Conservation (phyloP, 805 yeast species). For the Metschnikowia baotianmanensis region DNA sequence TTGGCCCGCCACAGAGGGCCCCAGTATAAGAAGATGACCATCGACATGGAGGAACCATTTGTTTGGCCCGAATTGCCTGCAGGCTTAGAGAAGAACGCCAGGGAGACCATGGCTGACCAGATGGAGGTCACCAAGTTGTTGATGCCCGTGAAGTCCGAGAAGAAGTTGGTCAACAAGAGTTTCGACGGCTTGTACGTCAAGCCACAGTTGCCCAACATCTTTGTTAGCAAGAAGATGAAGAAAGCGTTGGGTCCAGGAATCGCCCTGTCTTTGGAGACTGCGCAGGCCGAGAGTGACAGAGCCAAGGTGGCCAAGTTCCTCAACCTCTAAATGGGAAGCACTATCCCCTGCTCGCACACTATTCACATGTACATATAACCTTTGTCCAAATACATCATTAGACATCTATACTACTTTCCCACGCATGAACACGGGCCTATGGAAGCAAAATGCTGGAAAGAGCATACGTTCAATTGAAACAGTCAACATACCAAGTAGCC, state of each 20-base stretch:
- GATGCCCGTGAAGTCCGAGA: constrained; percentile 62
- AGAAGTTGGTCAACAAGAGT: constrained; percentile 61
- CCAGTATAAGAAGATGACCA: constrained; percentile 92
- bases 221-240: constrained; percentile 29
- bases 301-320: constrained; percentile 30
- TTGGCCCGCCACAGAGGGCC: constrained; percentile 72
- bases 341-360: not conserved
- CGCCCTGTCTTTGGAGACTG: constrained; percentile 20
- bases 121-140: constrained; percentile 51
- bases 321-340: constrained; percentile 23
- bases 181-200: constrained; percentile 66
- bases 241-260: constrained; percentile 23
- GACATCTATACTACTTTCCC: too few relatives aligned
- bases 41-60: constrained; percentile 93
- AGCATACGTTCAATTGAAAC: not conserved
- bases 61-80: constrained; percentile 78
- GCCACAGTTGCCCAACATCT: constrained; percentile 42
- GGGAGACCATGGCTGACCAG: constrained; percentile 46
- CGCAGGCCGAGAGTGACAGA: constrained; percentile 27
- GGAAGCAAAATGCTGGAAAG: too few relatives aligned
- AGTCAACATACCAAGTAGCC: not conserved
- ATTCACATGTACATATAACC: not conserved
- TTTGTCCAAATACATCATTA: too few relatives aligned
- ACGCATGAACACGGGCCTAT: too few relatives aligned
- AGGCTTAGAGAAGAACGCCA: constrained; percentile 29